A percentile compares a stretch with the other conserved stretches of the same genome.
Conservation (phyloP, 768 basidiomycete genomes). For the Thelephora ganbajun region DNA sequence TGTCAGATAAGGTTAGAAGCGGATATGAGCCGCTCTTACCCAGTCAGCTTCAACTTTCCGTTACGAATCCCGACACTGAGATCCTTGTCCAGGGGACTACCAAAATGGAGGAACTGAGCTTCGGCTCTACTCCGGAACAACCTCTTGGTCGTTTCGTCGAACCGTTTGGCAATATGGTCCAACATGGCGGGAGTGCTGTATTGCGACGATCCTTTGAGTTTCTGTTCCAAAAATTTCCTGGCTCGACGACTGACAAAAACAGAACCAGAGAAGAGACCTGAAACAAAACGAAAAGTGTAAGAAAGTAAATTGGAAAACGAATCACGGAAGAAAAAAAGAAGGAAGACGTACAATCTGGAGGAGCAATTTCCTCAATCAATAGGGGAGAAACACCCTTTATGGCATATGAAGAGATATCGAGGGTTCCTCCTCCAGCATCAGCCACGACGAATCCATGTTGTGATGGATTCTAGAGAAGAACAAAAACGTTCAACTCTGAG, state of each 20-base stretch:
- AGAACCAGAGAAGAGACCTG: constrained; percentile 71
- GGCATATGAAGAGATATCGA: constrained; percentile 72
- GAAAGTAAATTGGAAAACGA: not conserved
- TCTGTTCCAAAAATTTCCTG: constrained; percentile 59
- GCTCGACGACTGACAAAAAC: constrained; percentile 72
- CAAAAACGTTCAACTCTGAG: not conserved
- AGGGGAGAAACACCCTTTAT: constrained; percentile 57
- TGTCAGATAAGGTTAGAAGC: not conserved
- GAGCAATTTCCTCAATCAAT: constrained; percentile 72
- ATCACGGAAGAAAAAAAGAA: not conserved
- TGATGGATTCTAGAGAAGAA: constrained; percentile 45
- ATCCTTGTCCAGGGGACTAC: constrained; percentile 70
- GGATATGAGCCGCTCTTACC: constrained; percentile 24
- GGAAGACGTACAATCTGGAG: constrained; percentile 52
- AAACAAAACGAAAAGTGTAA: not conserved
- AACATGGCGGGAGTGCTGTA: constrained; percentile 60
- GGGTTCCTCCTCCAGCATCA: constrained; percentile 70
- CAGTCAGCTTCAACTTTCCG: constrained; percentile 59
- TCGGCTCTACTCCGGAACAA: constrained; percentile 59
- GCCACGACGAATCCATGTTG: constrained; percentile 69
- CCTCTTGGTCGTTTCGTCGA: constrained; percentile 75
- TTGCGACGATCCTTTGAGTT: constrained; percentile 49
- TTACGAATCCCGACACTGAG: constrained; percentile 50
- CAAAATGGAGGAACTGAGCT: constrained; percentile 61
- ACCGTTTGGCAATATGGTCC: constrained; percentile 68